A percentile compares a stretch with the other conserved stretches of the same genome.
phyloP scores from a whole-genome alignment of 805 yeast species.

The Diddensiella santjacobensis region DNA sequence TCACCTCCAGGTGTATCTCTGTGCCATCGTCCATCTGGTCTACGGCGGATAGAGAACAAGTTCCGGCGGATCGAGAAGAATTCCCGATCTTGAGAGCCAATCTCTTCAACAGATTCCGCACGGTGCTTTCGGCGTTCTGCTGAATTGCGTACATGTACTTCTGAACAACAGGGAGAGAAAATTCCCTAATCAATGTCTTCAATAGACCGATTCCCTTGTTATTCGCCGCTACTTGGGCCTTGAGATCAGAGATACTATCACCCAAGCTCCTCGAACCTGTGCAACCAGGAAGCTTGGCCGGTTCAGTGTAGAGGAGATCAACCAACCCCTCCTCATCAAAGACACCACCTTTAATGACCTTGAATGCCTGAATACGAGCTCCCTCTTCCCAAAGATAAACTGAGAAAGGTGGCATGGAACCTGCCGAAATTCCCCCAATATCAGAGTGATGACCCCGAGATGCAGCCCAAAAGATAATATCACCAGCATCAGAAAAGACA shows the following conservation, averaged over 20 bases:
- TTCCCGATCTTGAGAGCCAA: not conserved
- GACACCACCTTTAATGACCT: slow-evolving; percentile 64
- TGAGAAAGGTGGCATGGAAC: slow-evolving; percentile 91
- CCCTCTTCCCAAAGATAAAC: slow-evolving; percentile 84
- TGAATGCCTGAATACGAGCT: slow-evolving; percentile 74
- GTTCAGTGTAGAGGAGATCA: slow-evolving; percentile 59
- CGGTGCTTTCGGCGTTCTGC: slow-evolving; percentile 69
- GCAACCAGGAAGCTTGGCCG: slow-evolving; percentile 79
- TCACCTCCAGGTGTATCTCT: slow-evolving; percentile 24
- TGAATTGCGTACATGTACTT: slow-evolving; percentile 79
- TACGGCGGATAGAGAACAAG: not conserved
- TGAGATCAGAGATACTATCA: slow-evolving; percentile 79
- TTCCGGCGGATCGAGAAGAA: not conserved
- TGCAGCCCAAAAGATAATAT: slow-evolving; percentile 60
- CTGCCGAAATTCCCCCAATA: slow-evolving; percentile 89
- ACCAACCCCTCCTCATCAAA: slow-evolving; percentile 72
- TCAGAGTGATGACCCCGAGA: slow-evolving; percentile 96
- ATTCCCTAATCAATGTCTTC: slow-evolving; percentile 55
- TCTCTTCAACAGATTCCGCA: slow-evolving; percentile 47
- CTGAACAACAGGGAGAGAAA: slow-evolving; percentile 53
- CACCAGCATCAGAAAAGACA: slow-evolving; percentile 53
- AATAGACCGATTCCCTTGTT: slow-evolving; percentile 73
- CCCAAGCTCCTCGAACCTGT: slow-evolving; percentile 80
- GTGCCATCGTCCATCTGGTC: slow-evolving; percentile 36
- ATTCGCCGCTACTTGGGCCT: slow-evolving; percentile 85